Conservation (phyloP, 176 grass and related monocot species). For the Phoenix roebelenii region DNA sequence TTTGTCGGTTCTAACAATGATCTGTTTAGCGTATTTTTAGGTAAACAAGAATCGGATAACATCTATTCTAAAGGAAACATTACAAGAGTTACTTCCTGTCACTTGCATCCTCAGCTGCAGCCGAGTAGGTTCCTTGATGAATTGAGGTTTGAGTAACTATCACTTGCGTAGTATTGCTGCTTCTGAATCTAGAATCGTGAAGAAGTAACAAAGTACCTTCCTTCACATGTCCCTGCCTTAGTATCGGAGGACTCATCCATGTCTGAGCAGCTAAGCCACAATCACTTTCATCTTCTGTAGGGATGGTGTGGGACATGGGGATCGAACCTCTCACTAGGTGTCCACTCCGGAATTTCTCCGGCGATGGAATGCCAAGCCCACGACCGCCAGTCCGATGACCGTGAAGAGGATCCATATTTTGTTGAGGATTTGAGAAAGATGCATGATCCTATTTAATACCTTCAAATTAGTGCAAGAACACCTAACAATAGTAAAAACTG, state of each 20-base stretch:
- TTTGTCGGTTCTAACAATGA: no score
- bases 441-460: conserved; percentile 10
- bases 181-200: conserved; percentile 30
- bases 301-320: conserved; percentile 39
- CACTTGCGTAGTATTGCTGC: conserved; percentile 66
- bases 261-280: conserved; percentile 38
- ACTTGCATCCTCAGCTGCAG: conserved; percentile 31
- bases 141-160: conserved; percentile 79
- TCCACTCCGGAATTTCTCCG: conserved; percentile 84
- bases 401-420: conserved; percentile 45
- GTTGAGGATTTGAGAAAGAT: conserved; percentile 23
- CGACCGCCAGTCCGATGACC: conserved; percentile 25
- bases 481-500: background rate
- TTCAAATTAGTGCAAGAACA: background rate
- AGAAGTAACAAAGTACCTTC: conserved; percentile 66
- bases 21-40: no score
- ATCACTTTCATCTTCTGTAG: conserved; percentile 33
- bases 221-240: conserved; percentile 47
- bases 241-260: conserved; percentile 86
- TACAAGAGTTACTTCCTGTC: conserved; percentile 34
- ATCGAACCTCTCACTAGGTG: conserved; percentile 50
- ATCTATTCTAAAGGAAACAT: conserved; percentile 25
- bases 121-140: conserved; percentile 63
- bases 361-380: conserved; percentile 62
- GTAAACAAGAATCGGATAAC: no score